These are phyloP conservation scores for Antitrichia curtipendula DNA, from an alignment of 225 moss, liverwort and hornwort genomes.

Conservation along the genomic window DNA sequence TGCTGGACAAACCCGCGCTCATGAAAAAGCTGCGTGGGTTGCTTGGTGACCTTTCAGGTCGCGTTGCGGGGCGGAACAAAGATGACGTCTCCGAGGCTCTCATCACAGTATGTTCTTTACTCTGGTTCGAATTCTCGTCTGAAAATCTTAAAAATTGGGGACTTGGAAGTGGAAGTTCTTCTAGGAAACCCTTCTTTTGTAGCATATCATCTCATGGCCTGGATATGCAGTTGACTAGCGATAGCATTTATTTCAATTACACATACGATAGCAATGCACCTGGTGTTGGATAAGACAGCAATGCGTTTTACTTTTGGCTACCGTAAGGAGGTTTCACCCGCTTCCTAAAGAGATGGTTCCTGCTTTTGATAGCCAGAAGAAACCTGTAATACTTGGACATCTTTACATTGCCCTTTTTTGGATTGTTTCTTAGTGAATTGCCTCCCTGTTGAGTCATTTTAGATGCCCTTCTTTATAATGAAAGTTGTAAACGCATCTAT, in stretches of 20 bases:
- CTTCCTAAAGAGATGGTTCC: not conserved
- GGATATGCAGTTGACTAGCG: not conserved
- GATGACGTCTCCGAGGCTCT: conserved; percentile 32
- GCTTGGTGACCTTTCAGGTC: conserved; percentile 28
- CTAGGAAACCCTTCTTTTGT: not conserved
- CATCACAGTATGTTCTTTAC: conserved; percentile 10
- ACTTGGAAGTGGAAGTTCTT: not conserved
- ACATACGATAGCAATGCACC: not conserved
- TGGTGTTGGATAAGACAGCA: not conserved
- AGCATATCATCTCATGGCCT: not conserved
- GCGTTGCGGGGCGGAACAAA: conserved; percentile 48
- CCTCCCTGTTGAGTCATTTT: not conserved
- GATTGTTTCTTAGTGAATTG: not conserved
- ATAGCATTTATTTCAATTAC: not conserved
- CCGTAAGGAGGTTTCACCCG: not conserved
- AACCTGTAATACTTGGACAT: not conserved
- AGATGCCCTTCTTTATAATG: not conserved
- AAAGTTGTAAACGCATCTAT: not conserved
- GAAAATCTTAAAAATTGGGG: not conserved
- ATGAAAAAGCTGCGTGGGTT: conserved; percentile 34
- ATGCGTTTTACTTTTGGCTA: not conserved
- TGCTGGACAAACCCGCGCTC: conserved; percentile 39
- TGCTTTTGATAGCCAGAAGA: not conserved
- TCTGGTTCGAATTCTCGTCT: not conserved
- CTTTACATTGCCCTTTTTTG: not conserved